Evolutionary conservation across 768 basidiomycete genomes (phyloP).

Genomic region (Sporobolomyces pararoseus): DNA sequence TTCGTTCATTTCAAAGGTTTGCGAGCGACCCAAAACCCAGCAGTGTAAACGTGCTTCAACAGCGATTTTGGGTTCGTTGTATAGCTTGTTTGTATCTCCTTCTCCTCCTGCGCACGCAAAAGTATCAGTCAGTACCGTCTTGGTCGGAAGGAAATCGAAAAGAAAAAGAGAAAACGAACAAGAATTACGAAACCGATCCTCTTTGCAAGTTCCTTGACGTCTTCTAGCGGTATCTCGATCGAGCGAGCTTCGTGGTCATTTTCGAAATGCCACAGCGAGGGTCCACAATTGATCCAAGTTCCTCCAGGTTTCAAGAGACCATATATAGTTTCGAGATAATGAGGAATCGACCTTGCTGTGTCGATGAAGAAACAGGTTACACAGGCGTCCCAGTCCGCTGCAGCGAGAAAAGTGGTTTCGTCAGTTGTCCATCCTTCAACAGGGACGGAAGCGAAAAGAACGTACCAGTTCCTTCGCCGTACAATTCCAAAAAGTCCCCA

Average conservation of each 20-base stretch:
- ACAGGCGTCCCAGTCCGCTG: slow-evolving; percentile 77
- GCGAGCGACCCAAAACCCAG: slow-evolving; percentile 66
- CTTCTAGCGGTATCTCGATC: slow-evolving; percentile 83
- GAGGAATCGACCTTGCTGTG: slow-evolving; percentile 87
- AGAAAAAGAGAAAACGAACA: slow-evolving; percentile 54
- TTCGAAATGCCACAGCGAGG: slow-evolving; percentile 91
- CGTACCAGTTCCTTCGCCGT: slow-evolving; percentile 40
- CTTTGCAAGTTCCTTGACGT: slow-evolving; percentile 70
- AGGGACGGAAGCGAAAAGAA: neutral
- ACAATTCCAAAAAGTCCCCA: slow-evolving; percentile 58
- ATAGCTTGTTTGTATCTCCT: slow-evolving; percentile 74
- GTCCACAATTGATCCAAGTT: slow-evolving; percentile 85
- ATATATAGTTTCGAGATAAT: slow-evolving; percentile 83
- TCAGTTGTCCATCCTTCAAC: neutral
- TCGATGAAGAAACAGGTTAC: slow-evolving; percentile 97
- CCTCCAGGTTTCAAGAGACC: slow-evolving; percentile 76
- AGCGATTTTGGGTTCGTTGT: slow-evolving; percentile 75
- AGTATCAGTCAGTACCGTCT: neutral
- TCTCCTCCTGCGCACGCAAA: slow-evolving; percentile 63
- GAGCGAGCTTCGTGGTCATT: slow-evolving; percentile 75
- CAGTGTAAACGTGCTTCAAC: slow-evolving; percentile 77
- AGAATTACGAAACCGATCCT: slow-evolving; percentile 75
- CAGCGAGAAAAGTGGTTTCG: no score
- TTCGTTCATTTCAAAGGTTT: slow-evolving; percentile 11
- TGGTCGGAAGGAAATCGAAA: no score